Base-by-base conservation (phyloP, 129 eudicot species). In the Flaveria brownii region DNA sequence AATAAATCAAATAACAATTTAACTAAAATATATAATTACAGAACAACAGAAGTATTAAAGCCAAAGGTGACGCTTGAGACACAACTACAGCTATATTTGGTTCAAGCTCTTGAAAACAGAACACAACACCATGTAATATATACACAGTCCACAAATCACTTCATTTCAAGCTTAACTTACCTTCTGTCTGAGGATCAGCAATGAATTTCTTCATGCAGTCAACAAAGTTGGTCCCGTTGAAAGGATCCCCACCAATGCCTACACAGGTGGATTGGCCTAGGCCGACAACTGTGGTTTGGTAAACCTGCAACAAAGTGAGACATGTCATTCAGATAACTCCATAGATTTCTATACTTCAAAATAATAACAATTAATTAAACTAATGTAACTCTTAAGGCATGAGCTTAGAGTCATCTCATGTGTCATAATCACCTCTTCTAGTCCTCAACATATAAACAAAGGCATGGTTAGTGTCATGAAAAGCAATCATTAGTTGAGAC, bases 181-280 rank as follows among this genome's bases (percentile, higher is more conserved):
- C 99, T 91, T 95, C 99, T 56, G 97, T 95, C 79, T 95, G 99
- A n/a, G 99, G 99, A 85, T 95, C 99, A 84, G 86, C 88, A 75
- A 95, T 84, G 86, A 95, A 91, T 72, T 89, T 95, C 73, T 79
- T 91, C 81, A 95, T 63, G 88, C 97, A 91, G 82, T 95, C 99
- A 81, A 95, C 99, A 79, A 95, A 95, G 82, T 95, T 95, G 72
- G 99, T 95, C 25, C 99, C 99, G 67, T 95, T 95, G 78, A 95
- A 95, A 80, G 99, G 99, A 82, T 95, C 99, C 61, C 99, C 99
- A 80, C 99, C 99, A 63, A 95, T 91, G 33, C 99, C 99, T 50
- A 95, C 99, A 80, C 96, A 89, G 5, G 99, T 95, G 36, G 99
- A 95, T 74, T 95, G 99, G 61, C 99, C 99, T 78, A 95, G 87